A percentile compares a stretch with the other conserved stretches of the same genome.
phyloP scores from a whole-genome alignment of 2,329 filamentous ascomycete species.

The Talaromyces sp. region DNA sequence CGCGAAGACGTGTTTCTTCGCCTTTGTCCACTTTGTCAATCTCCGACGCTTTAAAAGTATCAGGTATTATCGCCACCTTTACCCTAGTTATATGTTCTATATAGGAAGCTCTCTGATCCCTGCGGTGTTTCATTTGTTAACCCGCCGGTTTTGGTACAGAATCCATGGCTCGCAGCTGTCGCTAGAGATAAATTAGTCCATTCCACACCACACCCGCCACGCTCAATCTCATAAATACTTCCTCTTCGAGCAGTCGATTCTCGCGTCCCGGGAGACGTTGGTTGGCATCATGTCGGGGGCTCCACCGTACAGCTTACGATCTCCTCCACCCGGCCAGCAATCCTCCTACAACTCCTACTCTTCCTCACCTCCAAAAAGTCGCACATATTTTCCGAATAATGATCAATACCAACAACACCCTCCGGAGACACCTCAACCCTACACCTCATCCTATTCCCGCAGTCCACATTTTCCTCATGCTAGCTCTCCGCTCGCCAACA shows the following conservation, averaged over 20 bases:
- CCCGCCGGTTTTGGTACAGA: conserved; percentile 9
- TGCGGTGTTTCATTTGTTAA: neutral
- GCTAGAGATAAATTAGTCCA: conserved; percentile 13
- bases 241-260: neutral
- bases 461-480: conserved; percentile 43
- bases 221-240: neutral
- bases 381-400: conserved; percentile 42
- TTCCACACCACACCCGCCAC: neutral
- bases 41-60: neutral
- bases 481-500: conserved; percentile 39
- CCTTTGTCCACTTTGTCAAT: neutral
- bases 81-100: neutral
- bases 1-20: neutral
- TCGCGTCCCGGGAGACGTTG: conserved; percentile 26
- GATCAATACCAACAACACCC: conserved; percentile 37
- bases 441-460: conserved; percentile 33
- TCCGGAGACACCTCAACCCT: conserved; percentile 44
- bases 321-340: conserved; percentile 34
- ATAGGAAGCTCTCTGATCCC: neutral
- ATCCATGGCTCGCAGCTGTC: conserved; percentile 17
- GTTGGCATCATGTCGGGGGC: conserved; percentile 40
- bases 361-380: conserved; percentile 39
- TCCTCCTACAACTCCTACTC: conserved; percentile 42
- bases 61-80: conserved; percentile 6
- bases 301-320: conserved; percentile 46